Evolutionary conservation across 768 basidiomycete species (phyloP).

Genomic region (Russula foetens): DNA sequence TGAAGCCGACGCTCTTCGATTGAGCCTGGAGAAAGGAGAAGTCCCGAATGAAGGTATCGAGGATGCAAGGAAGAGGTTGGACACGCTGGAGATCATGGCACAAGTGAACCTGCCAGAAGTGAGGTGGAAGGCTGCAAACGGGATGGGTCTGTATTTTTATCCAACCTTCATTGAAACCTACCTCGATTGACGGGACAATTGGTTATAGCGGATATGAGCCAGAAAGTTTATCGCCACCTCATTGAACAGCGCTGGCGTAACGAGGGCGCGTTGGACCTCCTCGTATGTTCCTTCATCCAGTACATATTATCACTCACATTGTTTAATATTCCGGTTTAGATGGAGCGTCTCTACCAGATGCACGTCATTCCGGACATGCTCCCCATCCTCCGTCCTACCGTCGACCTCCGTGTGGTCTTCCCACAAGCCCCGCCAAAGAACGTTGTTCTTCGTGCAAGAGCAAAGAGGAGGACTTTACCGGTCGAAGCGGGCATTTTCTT

Average conservation of each 20-base stretch:
- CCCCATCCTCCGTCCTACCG: conserved; percentile 56
- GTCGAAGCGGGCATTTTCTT: conserved; percentile 70
- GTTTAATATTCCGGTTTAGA: conserved; percentile 37
- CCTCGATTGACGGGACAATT: neutral
- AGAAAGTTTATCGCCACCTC: conserved; percentile 67
- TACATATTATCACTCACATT: neutral
- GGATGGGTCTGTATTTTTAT: conserved; percentile 50
- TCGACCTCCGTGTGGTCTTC: conserved; percentile 66
- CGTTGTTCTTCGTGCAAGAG: conserved; percentile 23
- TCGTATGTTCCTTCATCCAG: conserved; percentile 40
- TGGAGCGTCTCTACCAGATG: conserved; percentile 93
- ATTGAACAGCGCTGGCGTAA: conserved; percentile 80
- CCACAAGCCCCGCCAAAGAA: conserved; percentile 30
- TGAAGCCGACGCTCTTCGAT: conserved; percentile 35
- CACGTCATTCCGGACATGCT: conserved; percentile 83
- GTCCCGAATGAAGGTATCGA: conserved; percentile 18
- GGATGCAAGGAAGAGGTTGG: conserved; percentile 33
- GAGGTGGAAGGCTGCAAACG: conserved; percentile 70
- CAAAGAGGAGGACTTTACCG: conserved; percentile 28
- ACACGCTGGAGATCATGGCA: conserved; percentile 69
- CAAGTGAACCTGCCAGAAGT: conserved; percentile 78
- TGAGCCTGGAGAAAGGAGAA: conserved; percentile 17
- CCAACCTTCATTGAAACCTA: neutral
- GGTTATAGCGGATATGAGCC: conserved; percentile 55
- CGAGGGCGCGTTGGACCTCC: conserved; percentile 72